phyloP scores from a whole-genome alignment of 2,329 filamentous ascomycete genomes.

The Penicillium sp. region DNA sequence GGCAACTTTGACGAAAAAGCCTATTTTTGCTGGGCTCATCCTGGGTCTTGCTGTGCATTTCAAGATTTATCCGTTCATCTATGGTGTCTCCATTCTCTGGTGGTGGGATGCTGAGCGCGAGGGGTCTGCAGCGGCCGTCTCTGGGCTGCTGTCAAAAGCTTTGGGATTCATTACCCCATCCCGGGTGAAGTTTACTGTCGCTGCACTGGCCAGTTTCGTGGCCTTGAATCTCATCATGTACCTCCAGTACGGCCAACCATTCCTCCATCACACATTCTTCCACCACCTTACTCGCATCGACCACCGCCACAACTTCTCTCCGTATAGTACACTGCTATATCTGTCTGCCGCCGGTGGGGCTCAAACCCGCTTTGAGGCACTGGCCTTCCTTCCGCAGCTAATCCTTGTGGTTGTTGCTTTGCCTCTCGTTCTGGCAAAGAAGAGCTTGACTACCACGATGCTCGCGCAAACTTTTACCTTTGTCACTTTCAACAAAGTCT shows the following conservation, averaged over 20 bases:
- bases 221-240: conserved; percentile 78
- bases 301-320: conserved; percentile 97
- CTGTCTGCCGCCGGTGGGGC: conserved; percentile 66
- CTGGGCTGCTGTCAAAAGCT: conserved; percentile 14
- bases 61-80: conserved; percentile 98
- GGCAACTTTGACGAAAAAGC: conserved; percentile 66
- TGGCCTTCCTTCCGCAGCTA: conserved; percentile 87
- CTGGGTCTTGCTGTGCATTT: conserved; percentile 88
- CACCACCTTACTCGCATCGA: conserved; percentile 92
- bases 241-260: conserved; percentile 69
- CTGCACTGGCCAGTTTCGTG: conserved; percentile 71
- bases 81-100: conserved; percentile 61
- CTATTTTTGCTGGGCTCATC: conserved; percentile 66
- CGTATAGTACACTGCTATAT: conserved; percentile 90
- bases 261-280: conserved; percentile 84
- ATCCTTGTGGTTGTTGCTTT: conserved; percentile 74
- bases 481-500: conserved; percentile 97
- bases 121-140: neutral
- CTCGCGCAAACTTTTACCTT: conserved; percentile 96
- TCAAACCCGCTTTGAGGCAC: conserved; percentile 59
- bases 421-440: conserved; percentile 72
- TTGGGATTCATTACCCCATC: conserved; percentile 39
- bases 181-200: conserved; percentile 43
- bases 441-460: conserved; percentile 78
- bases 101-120: conserved; percentile 35